These are phyloP conservation scores for Harringtonia lauricola DNA, from an alignment of 2,329 filamentous ascomycete species.

Conservation along the genomic window DNA sequence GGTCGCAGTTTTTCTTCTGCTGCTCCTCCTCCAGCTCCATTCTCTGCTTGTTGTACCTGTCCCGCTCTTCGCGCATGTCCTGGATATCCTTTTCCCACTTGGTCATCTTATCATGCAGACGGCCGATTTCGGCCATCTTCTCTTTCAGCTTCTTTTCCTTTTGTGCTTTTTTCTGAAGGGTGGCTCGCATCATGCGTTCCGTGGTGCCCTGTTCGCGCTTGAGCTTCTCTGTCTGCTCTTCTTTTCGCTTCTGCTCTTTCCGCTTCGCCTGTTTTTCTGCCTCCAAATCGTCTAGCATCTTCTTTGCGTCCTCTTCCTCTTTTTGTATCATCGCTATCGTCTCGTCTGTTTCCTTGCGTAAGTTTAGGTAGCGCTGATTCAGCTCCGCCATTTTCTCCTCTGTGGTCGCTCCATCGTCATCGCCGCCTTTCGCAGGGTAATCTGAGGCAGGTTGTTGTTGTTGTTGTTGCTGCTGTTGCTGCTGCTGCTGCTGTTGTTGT, in stretches of 20 bases:
- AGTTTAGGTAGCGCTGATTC: conserved; percentile 67
- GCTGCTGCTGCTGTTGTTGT: conserved; percentile 3
- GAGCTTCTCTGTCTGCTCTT: conserved; percentile 77
- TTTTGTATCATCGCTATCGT: conserved; percentile 57
- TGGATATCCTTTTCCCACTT: conserved; percentile 56
- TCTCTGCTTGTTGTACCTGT: conserved; percentile 43
- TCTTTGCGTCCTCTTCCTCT: conserved; percentile 60
- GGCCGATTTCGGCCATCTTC: conserved; percentile 56
- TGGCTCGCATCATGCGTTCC: conserved; percentile 70
- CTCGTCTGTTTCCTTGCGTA: conserved; percentile 77
- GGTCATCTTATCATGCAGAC: conserved; percentile 57
- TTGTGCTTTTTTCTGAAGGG: conserved; percentile 67
- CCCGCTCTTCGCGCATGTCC: conserved; percentile 45
- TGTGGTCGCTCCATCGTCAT: conserved; percentile 37
- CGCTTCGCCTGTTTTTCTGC: conserved; percentile 72
- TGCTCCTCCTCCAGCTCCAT: conserved; percentile 37
- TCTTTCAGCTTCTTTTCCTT: conserved; percentile 63
- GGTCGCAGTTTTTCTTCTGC: conserved; percentile 37
- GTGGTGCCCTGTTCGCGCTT: conserved; percentile 70
- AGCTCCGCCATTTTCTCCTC: conserved; percentile 65
- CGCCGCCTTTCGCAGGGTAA: too few species aligned
- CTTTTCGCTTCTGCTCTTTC: conserved; percentile 74
- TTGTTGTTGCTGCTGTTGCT: neutral
- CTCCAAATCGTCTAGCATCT: conserved; percentile 55
- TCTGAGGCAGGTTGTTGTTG: too few species aligned